Conservation (phyloP, 164 flowering plant species). For the Brasenia schreberi region DNA sequence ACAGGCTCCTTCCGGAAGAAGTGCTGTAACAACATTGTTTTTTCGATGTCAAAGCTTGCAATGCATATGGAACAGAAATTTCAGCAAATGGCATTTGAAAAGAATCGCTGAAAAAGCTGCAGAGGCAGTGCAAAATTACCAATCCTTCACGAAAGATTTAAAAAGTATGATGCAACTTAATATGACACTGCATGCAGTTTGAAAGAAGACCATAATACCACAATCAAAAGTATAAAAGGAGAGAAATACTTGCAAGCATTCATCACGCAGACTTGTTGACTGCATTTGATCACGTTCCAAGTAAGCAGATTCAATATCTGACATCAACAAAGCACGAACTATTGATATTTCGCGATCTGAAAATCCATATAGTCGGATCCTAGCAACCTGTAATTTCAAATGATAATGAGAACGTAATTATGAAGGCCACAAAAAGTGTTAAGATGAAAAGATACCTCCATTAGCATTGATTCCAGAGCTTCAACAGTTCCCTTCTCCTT, state of each 20-base stretch:
- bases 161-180: background rate
- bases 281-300: conserved; percentile 93
- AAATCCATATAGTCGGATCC: conserved; percentile 80
- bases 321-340: conserved; percentile 67
- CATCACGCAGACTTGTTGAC: conserved; percentile 76
- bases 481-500: conserved; percentile 72
- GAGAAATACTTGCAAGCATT: conserved; percentile 58
- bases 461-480: conserved; percentile 81
- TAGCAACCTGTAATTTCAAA: conserved; percentile 48
- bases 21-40: conserved; percentile 33
- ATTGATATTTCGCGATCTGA: conserved; percentile 79
- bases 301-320: conserved; percentile 95
- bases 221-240: too few species aligned
- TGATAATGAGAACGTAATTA: conserved; percentile 1
- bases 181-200: too few species aligned
- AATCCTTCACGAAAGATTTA: background rate
- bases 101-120: background rate
- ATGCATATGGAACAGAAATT: too few species aligned
- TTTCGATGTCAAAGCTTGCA: background rate
- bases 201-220: too few species aligned
- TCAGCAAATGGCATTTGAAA: background rate
- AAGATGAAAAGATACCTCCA: conserved; percentile 40
- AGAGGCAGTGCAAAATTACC: background rate
- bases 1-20: conserved; percentile 81
- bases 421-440: background rate